These are phyloP conservation scores for Geoglossum cookeanum DNA, from an alignment of 2,329 filamentous ascomycete species.

Conservation along the genomic window DNA sequence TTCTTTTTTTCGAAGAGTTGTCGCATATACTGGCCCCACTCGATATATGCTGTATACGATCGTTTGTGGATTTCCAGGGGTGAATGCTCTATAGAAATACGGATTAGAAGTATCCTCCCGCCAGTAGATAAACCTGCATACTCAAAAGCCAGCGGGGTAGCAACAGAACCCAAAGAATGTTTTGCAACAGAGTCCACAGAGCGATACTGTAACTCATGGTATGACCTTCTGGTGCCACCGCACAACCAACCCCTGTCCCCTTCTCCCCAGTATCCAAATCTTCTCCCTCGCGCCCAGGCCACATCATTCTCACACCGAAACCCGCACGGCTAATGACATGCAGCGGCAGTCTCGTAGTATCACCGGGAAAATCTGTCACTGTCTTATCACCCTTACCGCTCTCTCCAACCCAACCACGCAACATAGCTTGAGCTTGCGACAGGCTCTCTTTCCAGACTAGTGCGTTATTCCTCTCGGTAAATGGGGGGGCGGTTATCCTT, in stretches of 20 bases:
- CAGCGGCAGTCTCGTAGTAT: constrained; percentile 44
- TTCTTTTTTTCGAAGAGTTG: constrained; percentile 47
- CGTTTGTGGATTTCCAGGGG: constrained; percentile 33
- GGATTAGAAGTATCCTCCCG: not conserved
- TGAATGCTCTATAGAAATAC: constrained; percentile 19
- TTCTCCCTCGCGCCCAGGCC: constrained; percentile 37
- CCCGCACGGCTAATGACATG: constrained; percentile 49
- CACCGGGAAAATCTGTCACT: constrained; percentile 37
- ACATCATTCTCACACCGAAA: constrained; percentile 40
- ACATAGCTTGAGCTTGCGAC: constrained; percentile 42
- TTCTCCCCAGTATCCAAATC: constrained; percentile 13
- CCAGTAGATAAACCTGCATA: constrained; percentile 15
- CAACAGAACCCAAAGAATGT: constrained; percentile 42
- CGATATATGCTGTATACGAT: constrained; percentile 35
- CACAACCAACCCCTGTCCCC: not conserved
- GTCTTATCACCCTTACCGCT: constrained; percentile 21
- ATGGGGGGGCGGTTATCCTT: constrained; percentile 16
- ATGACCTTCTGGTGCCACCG: constrained; percentile 27
- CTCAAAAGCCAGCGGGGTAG: constrained; percentile 37
- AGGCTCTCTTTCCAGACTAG: constrained; percentile 45
- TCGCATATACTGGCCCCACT: constrained; percentile 51
- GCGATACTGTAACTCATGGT: constrained; percentile 47
- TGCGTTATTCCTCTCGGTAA: constrained; percentile 40
- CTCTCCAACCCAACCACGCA: constrained; percentile 33
- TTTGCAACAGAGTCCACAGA: constrained; percentile 40